A percentile compares a stretch with the other conserved stretches of the same genome.
phyloP scores from a whole-genome alignment of 768 basidiomycete species.

The Naganishia randhawae region DNA sequence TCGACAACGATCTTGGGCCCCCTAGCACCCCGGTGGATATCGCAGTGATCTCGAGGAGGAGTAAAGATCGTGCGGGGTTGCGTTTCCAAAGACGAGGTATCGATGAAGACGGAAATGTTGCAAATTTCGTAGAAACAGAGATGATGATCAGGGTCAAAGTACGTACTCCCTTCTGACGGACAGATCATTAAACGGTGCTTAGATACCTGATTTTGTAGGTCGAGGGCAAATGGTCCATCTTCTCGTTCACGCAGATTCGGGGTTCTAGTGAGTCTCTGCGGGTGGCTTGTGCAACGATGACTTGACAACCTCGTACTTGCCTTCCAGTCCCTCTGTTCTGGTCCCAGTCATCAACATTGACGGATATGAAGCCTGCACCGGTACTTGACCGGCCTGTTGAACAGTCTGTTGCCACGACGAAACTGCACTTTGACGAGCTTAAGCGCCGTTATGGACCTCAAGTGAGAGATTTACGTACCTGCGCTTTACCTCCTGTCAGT shows the following conservation, averaged over 20 bases:
- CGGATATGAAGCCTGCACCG: conserved; percentile 73
- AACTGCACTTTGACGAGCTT: conserved; percentile 68
- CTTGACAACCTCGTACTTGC: conserved; percentile 10
- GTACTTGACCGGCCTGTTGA: conserved; percentile 69
- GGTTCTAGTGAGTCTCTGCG: conserved; percentile 70
- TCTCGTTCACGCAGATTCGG: conserved; percentile 83
- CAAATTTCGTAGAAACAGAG: conserved; percentile 95
- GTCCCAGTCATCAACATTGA: conserved; percentile 75
- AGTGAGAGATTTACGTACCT: conserved; percentile 54
- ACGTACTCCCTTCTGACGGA: conserved; percentile 33
- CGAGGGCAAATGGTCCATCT: conserved; percentile 69
- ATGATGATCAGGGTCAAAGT: conserved; percentile 80
- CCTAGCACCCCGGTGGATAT: conserved; percentile 62
- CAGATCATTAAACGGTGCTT: background rate
- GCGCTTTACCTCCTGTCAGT: background rate
- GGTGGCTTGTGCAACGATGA: background rate
- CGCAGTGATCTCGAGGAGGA: conserved; percentile 76
- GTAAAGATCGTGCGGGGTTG: conserved; percentile 82
- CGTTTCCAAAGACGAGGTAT: conserved; percentile 92
- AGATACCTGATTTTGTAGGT: conserved; percentile 55
- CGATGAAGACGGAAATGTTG: conserved; percentile 86
- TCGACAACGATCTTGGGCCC: conserved; percentile 43
- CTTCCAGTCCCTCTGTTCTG: conserved; percentile 80
- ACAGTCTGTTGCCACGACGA: conserved; percentile 68
- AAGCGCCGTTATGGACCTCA: conserved; percentile 71